A percentile compares a stretch with the other conserved stretches of the same genome.
Evolutionary conservation across 2,329 filamentous ascomycete species (phyloP).

Genomic region (Verticillium nonalfalfae): DNA sequence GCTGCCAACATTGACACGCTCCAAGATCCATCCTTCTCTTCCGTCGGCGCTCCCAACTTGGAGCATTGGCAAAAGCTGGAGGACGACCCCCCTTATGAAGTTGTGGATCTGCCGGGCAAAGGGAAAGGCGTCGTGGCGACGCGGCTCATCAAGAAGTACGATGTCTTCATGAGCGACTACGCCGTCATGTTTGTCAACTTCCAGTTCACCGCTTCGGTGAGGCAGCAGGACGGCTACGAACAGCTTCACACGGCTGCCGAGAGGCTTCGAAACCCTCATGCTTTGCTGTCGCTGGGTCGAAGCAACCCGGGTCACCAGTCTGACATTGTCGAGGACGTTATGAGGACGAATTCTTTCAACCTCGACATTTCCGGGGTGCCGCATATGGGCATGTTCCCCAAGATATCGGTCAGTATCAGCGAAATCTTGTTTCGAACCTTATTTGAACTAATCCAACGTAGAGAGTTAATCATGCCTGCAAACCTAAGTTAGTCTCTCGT

Average conservation of each 20-base stretch:
- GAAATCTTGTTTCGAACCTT: no score
- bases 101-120: constrained; percentile 19
- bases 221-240: constrained; percentile 15
- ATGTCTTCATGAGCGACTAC: constrained; percentile 22
- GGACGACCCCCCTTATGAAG: constrained; percentile 15
- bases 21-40: constrained; percentile 17
- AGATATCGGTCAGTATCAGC: constrained; percentile 11
- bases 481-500: constrained; percentile 22
- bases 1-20: constrained; percentile 20
- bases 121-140: constrained; percentile 24
- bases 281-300: constrained; percentile 18
- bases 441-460: constrained; percentile 4
- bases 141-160: constrained; percentile 19
- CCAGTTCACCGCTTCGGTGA: constrained; percentile 1
- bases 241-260: constrained; percentile 12
- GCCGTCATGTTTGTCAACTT: constrained; percentile 15
- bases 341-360: constrained; percentile 26
- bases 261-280: constrained; percentile 4
- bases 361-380: constrained; percentile 14
- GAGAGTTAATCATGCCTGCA: constrained; percentile 29
- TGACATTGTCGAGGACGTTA: constrained; percentile 19
- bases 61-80: background rate
- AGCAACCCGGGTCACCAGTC: constrained; percentile 19
- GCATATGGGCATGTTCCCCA: constrained; percentile 23
- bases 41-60: background rate